phyloP scores from a whole-genome alignment of 768 basidiomycete genomes.

The Russula foetens region DNA sequence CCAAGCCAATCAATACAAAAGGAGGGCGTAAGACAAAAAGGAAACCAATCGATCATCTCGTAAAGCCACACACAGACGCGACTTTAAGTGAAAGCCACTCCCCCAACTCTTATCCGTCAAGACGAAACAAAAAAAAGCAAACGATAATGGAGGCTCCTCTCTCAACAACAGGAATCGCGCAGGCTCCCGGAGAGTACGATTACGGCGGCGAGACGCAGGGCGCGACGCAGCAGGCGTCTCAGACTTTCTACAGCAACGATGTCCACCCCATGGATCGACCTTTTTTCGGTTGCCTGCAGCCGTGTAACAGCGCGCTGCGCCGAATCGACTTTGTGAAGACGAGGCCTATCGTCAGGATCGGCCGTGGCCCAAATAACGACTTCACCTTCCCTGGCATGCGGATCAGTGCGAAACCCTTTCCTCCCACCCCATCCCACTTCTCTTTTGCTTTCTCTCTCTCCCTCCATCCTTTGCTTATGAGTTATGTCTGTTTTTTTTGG shows the following conservation, averaged over 20 bases:
- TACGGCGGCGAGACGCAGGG: conserved; percentile 13
- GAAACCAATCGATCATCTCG: background rate
- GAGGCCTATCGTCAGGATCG: background rate
- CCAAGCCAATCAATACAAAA: background rate
- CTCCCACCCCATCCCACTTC: too few relatives aligned
- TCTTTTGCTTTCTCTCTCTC: background rate
- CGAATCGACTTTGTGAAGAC: conserved; percentile 17
- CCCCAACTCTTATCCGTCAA: background rate
- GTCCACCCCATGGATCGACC: conserved; percentile 7
- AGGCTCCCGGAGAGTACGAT: background rate
- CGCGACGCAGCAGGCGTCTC: conserved; percentile 18
- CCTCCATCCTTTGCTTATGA: conserved; percentile 6
- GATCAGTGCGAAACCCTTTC: conserved; percentile 46
- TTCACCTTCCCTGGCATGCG: conserved; percentile 60
- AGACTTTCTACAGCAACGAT: background rate
- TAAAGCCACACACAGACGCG: background rate
- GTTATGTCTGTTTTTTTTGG: conserved; percentile 13
- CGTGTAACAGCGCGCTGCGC: conserved; percentile 1
- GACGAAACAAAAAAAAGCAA: background rate
- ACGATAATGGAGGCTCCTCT: background rate
- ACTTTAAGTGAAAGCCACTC: background rate
- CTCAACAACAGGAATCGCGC: background rate
- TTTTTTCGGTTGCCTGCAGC: conserved; percentile 14
- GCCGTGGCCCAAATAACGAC: conserved; percentile 29
- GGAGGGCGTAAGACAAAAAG: background rate